Base-by-base conservation (phyloP, 768 basidiomycete species). In the Russula sp. region DNA sequence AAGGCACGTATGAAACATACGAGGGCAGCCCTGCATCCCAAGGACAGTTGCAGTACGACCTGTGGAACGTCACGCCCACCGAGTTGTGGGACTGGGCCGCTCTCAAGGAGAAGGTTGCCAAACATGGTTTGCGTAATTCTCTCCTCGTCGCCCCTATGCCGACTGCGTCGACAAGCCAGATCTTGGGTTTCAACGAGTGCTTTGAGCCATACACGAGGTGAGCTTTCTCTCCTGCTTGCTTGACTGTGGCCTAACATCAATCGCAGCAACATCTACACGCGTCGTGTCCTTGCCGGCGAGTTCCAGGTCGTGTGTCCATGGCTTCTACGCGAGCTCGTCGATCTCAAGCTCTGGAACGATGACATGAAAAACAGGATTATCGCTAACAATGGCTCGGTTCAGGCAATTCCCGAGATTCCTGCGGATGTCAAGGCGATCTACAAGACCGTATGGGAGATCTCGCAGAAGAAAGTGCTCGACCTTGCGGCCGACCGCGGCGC, bases 361-460 rank as follows among this genome's bases (percentile, higher is more conserved):
- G 84, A 90, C 72, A 98, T 98, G 96, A 97, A 96, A 83, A 95
- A 98, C 77, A 88, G 91, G 82, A 93, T 99, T 75, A 98, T 99
- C 68, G 97, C 97, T 14, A 89, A 96, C 76, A 89, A 93, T 69
- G 96, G 89, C 32, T 90, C 88, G 7, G 74, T 90, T 32, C 93
- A 96, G 72, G 90, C 85, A 72, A 93, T 98, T 67, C 87, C 91
- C 32, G 82, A 71, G 50, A 93, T 98, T 67, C 95, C 96, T 2
- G 86, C 85, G 60, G 84, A 97, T 66, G 81, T 95, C 75, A 98
- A 97, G 76, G 90, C 91, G 0, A 94, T 99, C 77, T 99, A 99
- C 85, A 98, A 98, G 80, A 99, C 96, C n/a, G 96, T 98, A 52
- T 99, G 96, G 96, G 96, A 99, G 78, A 95, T 99, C 74, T 87